These are phyloP conservation scores for Nelumbo lutea DNA, from an alignment of 164 flowering plant genomes.

Conservation along the genomic window DNA sequence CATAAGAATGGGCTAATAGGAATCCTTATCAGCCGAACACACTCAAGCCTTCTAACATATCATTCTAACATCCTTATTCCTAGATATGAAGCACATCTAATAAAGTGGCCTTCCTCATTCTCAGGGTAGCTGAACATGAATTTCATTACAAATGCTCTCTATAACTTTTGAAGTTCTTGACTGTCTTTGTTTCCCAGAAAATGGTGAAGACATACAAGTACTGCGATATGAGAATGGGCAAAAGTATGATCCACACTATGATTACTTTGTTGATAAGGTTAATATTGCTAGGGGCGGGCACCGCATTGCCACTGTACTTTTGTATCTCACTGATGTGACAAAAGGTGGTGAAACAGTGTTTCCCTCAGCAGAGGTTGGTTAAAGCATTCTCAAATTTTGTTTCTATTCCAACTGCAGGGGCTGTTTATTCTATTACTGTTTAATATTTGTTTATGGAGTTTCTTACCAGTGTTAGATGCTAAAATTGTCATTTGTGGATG, in stretches of 20 bases:
- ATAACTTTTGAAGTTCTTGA: no score
- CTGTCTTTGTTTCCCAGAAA: constrained; percentile 39
- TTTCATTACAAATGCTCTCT: no score
- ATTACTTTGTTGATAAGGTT: constrained; percentile 78
- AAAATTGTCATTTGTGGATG: no score
- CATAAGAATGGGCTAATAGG: no score
- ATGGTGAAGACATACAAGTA: constrained; percentile 96
- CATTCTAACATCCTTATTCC: no score
- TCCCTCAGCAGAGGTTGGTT: constrained; percentile 84
- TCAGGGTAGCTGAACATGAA: no score
- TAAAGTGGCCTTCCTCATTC: no score
- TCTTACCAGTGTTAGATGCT: no score
- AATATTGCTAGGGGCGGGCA: constrained; percentile 95
- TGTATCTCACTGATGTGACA: constrained; percentile 83
- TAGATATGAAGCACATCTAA: no score
- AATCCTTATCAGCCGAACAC: no score
- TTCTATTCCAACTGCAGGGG: background rate
- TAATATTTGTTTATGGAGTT: no score
- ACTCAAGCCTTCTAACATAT: no score
- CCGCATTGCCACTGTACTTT: constrained; percentile 83
- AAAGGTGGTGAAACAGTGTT: constrained; percentile 98
- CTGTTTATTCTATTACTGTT: background rate
- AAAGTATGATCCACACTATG: constrained; percentile 91
- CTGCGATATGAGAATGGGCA: constrained; percentile 86
- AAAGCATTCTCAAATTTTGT: constrained; percentile 4